Evolutionary conservation across 306 rosid species (phyloP).

Genomic region (Prunus persica): DNA sequence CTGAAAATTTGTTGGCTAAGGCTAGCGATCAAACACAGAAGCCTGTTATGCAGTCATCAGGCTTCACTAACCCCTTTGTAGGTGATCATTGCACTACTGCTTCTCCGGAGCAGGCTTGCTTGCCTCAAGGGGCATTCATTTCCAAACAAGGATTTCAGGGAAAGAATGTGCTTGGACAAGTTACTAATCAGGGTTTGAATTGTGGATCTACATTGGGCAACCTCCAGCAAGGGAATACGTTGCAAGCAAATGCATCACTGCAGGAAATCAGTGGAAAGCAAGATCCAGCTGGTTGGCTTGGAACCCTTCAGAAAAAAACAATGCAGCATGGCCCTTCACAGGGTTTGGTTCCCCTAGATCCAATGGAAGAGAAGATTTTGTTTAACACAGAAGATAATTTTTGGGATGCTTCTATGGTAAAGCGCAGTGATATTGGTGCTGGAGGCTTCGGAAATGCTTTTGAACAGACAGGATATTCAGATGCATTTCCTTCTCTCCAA

Average conservation of each 20-base stretch:
- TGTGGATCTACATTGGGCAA: slow-evolving; percentile 29
- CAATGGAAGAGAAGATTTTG: slow-evolving; percentile 54
- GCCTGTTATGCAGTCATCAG: slow-evolving; percentile 36
- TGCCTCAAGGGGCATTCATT: slow-evolving; percentile 26
- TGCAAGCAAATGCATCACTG: slow-evolving; percentile 30
- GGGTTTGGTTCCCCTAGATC: slow-evolving; percentile 50
- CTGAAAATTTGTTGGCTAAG: slow-evolving; percentile 40
- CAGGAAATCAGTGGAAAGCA: slow-evolving; percentile 35
- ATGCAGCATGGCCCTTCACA: slow-evolving; percentile 37
- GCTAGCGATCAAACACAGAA: slow-evolving; percentile 28
- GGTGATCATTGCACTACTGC: slow-evolving; percentile 28
- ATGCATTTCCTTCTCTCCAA: slow-evolving; percentile 40
- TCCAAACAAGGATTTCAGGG: slow-evolving; percentile 44
- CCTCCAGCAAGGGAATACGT: slow-evolving; percentile 32
- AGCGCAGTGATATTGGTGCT: slow-evolving; percentile 30
- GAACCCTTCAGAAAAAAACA: slow-evolving; percentile 27
- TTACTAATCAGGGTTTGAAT: slow-evolving; percentile 33
- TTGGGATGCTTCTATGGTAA: slow-evolving; percentile 41
- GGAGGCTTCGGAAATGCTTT: slow-evolving; percentile 38
- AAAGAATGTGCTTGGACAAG: slow-evolving; percentile 36
- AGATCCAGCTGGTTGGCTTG: slow-evolving; percentile 42
- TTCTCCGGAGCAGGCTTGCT: slow-evolving; percentile 38
- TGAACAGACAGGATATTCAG: slow-evolving; percentile 25
- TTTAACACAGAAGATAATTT: slow-evolving; percentile 42
- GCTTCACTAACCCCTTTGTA: slow-evolving; percentile 32